Evolutionary conservation across 2,329 filamentous ascomycete genomes (phyloP).

Genomic region (Fulvia fulva): DNA sequence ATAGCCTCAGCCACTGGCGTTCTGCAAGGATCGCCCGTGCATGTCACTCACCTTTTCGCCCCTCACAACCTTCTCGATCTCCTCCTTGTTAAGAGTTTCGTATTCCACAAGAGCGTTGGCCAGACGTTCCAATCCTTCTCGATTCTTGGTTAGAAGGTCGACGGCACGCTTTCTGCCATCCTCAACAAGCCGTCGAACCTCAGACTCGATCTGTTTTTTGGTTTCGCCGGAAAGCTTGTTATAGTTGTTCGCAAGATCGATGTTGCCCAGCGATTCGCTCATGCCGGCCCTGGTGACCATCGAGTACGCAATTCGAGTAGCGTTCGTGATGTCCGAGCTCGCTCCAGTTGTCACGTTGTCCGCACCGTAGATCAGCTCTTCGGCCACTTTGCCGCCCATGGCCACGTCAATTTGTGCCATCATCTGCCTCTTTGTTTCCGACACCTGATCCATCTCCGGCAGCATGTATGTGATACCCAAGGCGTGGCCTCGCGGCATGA

Average conservation of each 20-base stretch:
- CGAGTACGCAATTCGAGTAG: constrained; percentile 75
- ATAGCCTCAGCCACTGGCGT: too few species aligned
- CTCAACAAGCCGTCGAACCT: constrained; percentile 80
- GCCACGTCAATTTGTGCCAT: constrained; percentile 73
- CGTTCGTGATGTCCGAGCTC: constrained; percentile 73
- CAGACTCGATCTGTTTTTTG: constrained; percentile 77
- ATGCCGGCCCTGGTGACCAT: constrained; percentile 91
- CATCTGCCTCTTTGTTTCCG: constrained; percentile 79
- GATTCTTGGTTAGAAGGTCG: constrained; percentile 66
- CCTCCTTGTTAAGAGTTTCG: constrained; percentile 82
- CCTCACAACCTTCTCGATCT: constrained; percentile 84
- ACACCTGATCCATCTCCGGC: constrained; percentile 89
- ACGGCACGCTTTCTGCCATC: constrained; percentile 73
- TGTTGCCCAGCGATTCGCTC: constrained; percentile 80
- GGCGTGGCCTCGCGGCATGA: constrained; percentile 82
- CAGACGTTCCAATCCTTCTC: constrained; percentile 80
- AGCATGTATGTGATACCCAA: constrained; percentile 85
- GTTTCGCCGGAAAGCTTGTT: constrained; percentile 79
- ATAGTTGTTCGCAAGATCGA: constrained; percentile 81
- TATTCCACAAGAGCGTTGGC: constrained; percentile 90
- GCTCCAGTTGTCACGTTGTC: constrained; percentile 90
- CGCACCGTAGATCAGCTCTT: constrained; percentile 87
- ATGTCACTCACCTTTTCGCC: constrained; percentile 77
- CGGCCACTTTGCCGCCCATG: constrained; percentile 83
- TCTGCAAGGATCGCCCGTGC: too few species aligned